Conservation (phyloP, 495 filamentous ascomycete genomes). For the Evernia prunastri region DNA sequence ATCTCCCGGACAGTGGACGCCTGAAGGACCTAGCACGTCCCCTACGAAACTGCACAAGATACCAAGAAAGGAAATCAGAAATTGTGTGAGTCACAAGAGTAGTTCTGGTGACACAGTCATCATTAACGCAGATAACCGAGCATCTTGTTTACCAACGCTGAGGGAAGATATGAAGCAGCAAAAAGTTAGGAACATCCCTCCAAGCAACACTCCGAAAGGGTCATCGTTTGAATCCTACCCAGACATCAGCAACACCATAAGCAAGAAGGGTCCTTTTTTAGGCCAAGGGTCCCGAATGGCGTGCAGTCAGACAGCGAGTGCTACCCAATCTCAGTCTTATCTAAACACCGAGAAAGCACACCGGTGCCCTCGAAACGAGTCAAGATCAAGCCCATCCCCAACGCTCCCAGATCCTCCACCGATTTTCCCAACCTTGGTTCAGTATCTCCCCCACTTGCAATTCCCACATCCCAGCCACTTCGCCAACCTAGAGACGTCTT, state of each 20-base stretch:
- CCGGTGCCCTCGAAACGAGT: not conserved
- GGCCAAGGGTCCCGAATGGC: constrained; percentile 1
- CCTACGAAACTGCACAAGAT: constrained; percentile 17
- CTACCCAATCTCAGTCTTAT: constrained; percentile 14
- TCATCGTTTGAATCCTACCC: constrained; percentile 6
- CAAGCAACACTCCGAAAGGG: constrained; percentile 18
- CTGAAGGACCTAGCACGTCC: constrained; percentile 26
- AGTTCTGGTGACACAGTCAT: constrained; percentile 12
- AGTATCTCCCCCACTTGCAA: constrained; percentile 39
- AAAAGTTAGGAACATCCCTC: constrained; percentile 20
- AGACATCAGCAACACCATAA: not conserved
- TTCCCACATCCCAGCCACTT: constrained; percentile 33
- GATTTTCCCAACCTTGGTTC: constrained; percentile 41
- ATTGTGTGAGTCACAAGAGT: not conserved
- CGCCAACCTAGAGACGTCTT: constrained; percentile 23
- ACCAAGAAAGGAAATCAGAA: constrained; percentile 15
- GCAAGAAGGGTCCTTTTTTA: constrained; percentile 15
- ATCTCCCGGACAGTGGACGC: constrained; percentile 32
- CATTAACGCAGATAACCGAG: constrained; percentile 2
- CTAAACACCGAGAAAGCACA: not conserved
- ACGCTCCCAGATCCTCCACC: constrained; percentile 10
- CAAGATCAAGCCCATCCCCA: not conserved
- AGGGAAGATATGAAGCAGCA: constrained; percentile 10
- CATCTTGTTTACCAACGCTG: not conserved
- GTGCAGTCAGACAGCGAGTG: constrained; percentile 15